Base-by-base conservation (phyloP, 75 land plant genomes). In the Picea sitchensis region DNA sequence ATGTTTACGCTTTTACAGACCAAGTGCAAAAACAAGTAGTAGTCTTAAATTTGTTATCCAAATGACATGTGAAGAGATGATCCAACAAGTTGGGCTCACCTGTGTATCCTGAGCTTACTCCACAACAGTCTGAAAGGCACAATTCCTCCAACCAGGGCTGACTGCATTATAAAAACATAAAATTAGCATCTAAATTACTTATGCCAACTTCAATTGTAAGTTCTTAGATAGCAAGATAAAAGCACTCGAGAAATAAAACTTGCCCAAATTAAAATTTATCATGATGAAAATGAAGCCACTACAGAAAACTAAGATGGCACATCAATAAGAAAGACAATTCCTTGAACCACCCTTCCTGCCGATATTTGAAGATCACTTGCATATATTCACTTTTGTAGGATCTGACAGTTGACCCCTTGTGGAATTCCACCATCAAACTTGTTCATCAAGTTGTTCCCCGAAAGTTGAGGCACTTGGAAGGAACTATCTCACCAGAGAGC, bases 111-210 rank as follows among this genome's bases (percentile, higher is more conserved):
- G 26, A 26, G 26, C 26, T 26, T 34, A 81, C 80, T 64, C 84
- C 88, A 79, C 83, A 85, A 65, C 89, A 89, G 14, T 83, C 91
- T 57, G 90, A 80, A 17, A 89, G 80, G 81, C 81, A 86, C n/a
- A 92, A 78, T 82, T 94, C 90, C 60, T 89, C 87, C 79, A 86
- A 44, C 93, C 98, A 91, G 74, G 90, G 89, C 21, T 77, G 86
- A 81, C 94, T 91, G 61, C 90, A 82, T 12, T 44, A 73, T 62
- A 32, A 60, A 59, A 12, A 59, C 9, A 32, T 67, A 34, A 44
- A 38, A 23, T 51, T 13, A 51, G 41, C 44, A 68, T 68, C 32
- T 44, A 68, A 5, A 68, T 68, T 38, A 38, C 17, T 68, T 17
- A 32, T 18, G 4, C 34, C 17, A 67, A 36, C 44, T 34, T 34